Evolutionary conservation across 352 stramenopile genomes (phyloP), one percentile per base, ranked within the genome.

Genomic region (Globisporangium megalacanthum): DNA sequence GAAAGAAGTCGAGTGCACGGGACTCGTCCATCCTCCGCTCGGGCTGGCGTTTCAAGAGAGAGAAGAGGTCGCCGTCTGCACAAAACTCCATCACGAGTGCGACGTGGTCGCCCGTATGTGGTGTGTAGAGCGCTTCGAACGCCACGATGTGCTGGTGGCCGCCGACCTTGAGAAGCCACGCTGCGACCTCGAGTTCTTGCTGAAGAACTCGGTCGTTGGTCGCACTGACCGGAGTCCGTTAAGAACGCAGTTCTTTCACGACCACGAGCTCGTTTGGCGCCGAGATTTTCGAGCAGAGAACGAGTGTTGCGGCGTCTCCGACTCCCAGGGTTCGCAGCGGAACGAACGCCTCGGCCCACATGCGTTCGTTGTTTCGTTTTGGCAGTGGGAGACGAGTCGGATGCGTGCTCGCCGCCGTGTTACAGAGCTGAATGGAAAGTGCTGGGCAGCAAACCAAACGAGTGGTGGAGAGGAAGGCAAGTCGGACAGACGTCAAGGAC

Each of bases 81-180:
- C 80, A 89, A 53, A 69, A 85, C 45, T 90, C 77, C 68, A 87
- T 86, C 51, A 80, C 35, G 35, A 39, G 35, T 29, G 25, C 25
- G 25, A 29, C 25, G 25, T 29, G 25, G 25, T 29, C 25, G 25
- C 25, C 25, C 35, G 35, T 39, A 5, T 1, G 35, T 5, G 35
- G 71, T 29, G 86, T 60, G 35, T 77, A 76, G 47, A 82, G 66
- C 17, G 58, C 68, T 39, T 77, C 62, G 35, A 69, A 70, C 29
- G 76, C 64, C 33, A 84, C 65, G 25, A 89, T 61, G 56, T 83
- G 64, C 0, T 58, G 61, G 29, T 82, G 70, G 10, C 68, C 68
- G 17, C 66, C 74, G 15, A 69, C 41, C 10, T 63, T 46, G 14
- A 48, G 39, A 7, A 69, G 44, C 11, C 58, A 19, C 17, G 54